Base-by-base conservation (phyloP, 192 early-diverging fungal species). In the Gigaspora rosea region DNA sequence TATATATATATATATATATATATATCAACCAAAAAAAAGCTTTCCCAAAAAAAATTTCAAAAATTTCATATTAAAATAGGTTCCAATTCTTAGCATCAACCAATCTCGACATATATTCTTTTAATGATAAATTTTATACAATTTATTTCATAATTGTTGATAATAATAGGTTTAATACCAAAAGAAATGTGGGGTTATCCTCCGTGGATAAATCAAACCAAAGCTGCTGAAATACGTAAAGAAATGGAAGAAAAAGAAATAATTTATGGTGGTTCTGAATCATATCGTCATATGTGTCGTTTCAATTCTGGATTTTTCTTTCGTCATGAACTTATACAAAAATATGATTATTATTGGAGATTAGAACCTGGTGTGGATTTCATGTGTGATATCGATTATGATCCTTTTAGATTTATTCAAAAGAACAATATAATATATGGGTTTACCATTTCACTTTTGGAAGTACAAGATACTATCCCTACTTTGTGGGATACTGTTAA, bases 241-340 rank as follows among this genome's bases (percentile, higher is more conserved):
- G 64, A 85, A 32, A 94, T 96, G 93, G 82, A 81, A 13, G 80
- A 78, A 0, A 80, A 85, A 3, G 71, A 85, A 11, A 89, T 95
- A 5, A 85, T 92, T 35, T 96, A 94, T 72, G 94, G 92, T 2
- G 90, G 84, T 13, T 87, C 85, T 47, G 84, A 92, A 71, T 89
- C 90, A 13, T 96, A 96, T 82, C 90, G 94, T 48, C 93, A 96
- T 73, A 96, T 96, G 94, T 96, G 94, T 64, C 86, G 94, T 54
- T 96, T 76, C 65, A 83, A 92, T 65, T 93, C 92, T 16, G 94
- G 94, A 18, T 95, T 90, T 75, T 92, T 95, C 71, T 94, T 86
- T 77, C 82, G 88, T 18, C 93, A 95, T 73, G 88, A 88, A 46
- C 80, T 95, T 6, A 82, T 91, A 65, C 78, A 85, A 22, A 71